phyloP scores from a whole-genome alignment of 1,284 basidiomycete genomes.

The Rhodotorula sp. region DNA sequence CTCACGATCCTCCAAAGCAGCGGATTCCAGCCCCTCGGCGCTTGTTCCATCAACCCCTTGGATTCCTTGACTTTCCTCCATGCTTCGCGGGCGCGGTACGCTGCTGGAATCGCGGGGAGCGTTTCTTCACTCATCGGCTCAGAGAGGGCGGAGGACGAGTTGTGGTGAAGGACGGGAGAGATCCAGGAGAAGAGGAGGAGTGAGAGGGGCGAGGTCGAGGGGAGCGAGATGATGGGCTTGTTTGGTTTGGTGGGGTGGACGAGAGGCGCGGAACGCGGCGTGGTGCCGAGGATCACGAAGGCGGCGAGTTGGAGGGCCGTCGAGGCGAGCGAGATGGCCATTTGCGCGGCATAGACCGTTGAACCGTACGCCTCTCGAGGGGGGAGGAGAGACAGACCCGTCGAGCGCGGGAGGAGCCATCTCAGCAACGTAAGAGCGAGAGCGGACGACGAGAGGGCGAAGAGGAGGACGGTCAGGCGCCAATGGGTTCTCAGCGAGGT shows the following conservation, averaged over 20 bases:
- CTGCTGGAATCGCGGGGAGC: constrained; percentile 36
- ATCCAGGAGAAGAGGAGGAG: constrained; percentile 42
- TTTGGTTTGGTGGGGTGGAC: constrained; percentile 1
- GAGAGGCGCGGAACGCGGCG: constrained; percentile 53
- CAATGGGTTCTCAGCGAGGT: constrained; percentile 59
- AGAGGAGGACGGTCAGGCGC: constrained; percentile 65
- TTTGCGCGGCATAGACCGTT: constrained; percentile 34
- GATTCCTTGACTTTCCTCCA: constrained; percentile 28
- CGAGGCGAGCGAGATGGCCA: constrained; percentile 54
- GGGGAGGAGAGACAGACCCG: constrained; percentile 21
- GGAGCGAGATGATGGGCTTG: constrained; percentile 11
- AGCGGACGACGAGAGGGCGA: constrained; percentile 55
- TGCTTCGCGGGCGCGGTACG: constrained; percentile 35
- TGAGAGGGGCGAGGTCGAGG: constrained; percentile 33
- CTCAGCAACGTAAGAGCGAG: constrained; percentile 31
- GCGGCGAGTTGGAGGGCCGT: constrained; percentile 58
- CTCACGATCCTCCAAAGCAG: constrained; percentile 49
- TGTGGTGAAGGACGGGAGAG: constrained; percentile 35
- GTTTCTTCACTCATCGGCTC: constrained; percentile 31
- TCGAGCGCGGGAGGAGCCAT: constrained; percentile 30
- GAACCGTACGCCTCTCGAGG: not conserved
- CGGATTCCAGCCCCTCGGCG: constrained; percentile 34
- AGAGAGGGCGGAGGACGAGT: not conserved
- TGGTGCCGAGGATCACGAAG: constrained; percentile 58
- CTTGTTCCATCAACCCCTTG: constrained; percentile 8